Evolutionary conservation across 2,329 filamentous ascomycete species (phyloP).

Genomic region (Neoarthrinium moseri): DNA sequence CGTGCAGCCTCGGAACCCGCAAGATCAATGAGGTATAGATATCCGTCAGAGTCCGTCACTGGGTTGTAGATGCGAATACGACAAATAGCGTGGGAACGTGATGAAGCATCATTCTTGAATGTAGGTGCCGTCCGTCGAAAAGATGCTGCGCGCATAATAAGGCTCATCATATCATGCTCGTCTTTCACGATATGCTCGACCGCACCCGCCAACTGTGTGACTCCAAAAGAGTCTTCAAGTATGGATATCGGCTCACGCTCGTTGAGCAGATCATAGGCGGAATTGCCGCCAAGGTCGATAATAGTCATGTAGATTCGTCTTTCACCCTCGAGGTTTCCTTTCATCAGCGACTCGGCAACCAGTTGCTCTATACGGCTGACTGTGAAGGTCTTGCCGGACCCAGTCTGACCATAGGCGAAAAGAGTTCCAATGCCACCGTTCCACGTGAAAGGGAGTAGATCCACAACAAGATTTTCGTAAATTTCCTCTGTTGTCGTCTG

Average conservation of each 20-base stretch:
- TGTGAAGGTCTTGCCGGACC: constrained; percentile 47
- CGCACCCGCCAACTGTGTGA: constrained; percentile 42
- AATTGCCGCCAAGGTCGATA: constrained; percentile 37
- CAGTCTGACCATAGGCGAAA: constrained; percentile 48
- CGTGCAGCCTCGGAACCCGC: constrained; percentile 48
- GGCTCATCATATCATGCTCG: constrained; percentile 25
- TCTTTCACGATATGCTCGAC: constrained; percentile 33
- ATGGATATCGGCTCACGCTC: constrained; percentile 38
- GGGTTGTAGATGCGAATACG: constrained; percentile 41
- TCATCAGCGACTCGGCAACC: constrained; percentile 34
- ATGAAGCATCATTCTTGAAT: constrained; percentile 44
- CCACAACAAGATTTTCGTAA: constrained; percentile 37
- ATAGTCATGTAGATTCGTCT: constrained; percentile 34
- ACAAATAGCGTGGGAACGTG: constrained; percentile 47
- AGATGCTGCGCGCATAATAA: constrained; percentile 35
- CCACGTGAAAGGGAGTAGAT: constrained; percentile 44
- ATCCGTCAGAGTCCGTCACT: constrained; percentile 31
- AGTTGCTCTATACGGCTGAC: constrained; percentile 40
- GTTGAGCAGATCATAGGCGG: constrained; percentile 38
- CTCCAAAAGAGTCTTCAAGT: constrained; percentile 44
- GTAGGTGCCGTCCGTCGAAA: constrained; percentile 42
- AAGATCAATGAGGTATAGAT: constrained; percentile 44
- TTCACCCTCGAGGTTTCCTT: constrained; percentile 17
- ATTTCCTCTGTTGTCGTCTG: constrained; percentile 35
- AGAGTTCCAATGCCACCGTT: constrained; percentile 46